Conservation (phyloP, 2,329 filamentous ascomycete genomes). For the Onygenales sp. region DNA sequence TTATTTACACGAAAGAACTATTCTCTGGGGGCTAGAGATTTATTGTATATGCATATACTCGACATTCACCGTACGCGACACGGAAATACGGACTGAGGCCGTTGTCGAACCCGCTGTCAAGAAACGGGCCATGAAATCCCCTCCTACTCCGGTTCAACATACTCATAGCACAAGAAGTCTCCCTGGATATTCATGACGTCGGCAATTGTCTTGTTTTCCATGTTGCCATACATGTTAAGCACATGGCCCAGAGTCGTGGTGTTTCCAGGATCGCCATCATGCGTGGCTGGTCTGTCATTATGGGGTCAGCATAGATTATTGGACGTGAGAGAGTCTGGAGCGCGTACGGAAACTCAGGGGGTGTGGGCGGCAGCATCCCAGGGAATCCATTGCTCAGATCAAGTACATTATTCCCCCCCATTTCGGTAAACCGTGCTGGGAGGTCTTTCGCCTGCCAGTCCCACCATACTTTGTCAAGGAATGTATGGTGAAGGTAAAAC, state of each 20-base stretch:
- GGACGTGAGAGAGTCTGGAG: no score
- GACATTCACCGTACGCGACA: no score
- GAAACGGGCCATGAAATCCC: no score
- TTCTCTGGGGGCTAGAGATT: no score
- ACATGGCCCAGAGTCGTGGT: slow-evolving; percentile 3
- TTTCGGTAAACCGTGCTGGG: not conserved
- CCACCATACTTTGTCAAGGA: slow-evolving; percentile 37
- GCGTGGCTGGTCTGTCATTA: no score
- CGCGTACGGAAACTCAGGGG: not conserved
- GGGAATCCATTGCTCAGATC: not conserved
- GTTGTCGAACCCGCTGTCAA: no score
- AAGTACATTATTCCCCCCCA: slow-evolving; percentile 1
- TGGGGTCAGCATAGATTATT: no score
- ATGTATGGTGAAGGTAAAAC: slow-evolving; percentile 37
- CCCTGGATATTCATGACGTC: slow-evolving; percentile 5
- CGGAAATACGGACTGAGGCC: no score
- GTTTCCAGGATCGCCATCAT: slow-evolving; percentile 4
- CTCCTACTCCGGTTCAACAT: slow-evolving; percentile 13
- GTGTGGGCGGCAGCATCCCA: not conserved
- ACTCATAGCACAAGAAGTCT: slow-evolving; percentile 2
- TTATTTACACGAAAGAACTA: no score
- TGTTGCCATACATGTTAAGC: not conserved
- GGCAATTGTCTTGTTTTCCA: slow-evolving; percentile 2
- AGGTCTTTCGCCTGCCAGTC: slow-evolving; percentile 33
- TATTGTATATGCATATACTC: no score